These are phyloP conservation scores for Cyclotella sp. DNA, from an alignment of 108 stramenopile species.

Conservation along the genomic window DNA sequence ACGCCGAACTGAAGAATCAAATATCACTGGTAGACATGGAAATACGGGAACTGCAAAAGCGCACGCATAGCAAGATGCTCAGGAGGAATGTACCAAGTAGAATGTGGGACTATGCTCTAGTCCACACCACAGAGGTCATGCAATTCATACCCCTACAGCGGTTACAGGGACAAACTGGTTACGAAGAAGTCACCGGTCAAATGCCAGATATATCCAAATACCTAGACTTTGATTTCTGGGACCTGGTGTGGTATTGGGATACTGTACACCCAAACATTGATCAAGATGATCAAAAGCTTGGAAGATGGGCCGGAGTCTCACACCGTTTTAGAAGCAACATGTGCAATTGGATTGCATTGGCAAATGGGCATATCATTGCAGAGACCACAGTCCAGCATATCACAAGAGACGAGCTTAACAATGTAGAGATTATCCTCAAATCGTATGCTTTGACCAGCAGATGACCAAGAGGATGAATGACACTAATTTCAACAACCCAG, in stretches of 20 bases:
- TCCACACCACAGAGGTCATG: slow-evolving; percentile 1
- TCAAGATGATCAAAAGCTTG: slow-evolving; percentile 20
- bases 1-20: slow-evolving; percentile 17
- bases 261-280: slow-evolving; percentile 1
- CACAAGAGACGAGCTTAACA: slow-evolving; percentile 28
- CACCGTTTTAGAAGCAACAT: slow-evolving; percentile 40
- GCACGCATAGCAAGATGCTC: neutral
- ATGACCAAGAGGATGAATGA: no score
- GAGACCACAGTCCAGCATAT: slow-evolving; percentile 45
- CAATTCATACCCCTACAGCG: neutral
- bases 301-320: slow-evolving; percentile 53
- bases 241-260: slow-evolving; percentile 43
- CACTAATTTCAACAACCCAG: slow-evolving; percentile 6
- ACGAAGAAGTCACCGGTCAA: slow-evolving; percentile 45
- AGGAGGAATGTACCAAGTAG: slow-evolving; percentile 8
- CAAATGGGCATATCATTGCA: slow-evolving; percentile 19
- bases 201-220: slow-evolving; percentile 54
- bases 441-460: no score
- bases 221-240: slow-evolving; percentile 53
- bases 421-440: no score
- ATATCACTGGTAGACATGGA: slow-evolving; percentile 9
- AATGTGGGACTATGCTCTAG: slow-evolving; percentile 42
- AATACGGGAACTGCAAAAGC: slow-evolving; percentile 25
- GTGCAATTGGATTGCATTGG: slow-evolving; percentile 44
- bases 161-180: slow-evolving; percentile 16